Evolutionary conservation across 805 yeast genomes (phyloP).

Genomic region (Tetrapisispora pingtungensis): DNA sequence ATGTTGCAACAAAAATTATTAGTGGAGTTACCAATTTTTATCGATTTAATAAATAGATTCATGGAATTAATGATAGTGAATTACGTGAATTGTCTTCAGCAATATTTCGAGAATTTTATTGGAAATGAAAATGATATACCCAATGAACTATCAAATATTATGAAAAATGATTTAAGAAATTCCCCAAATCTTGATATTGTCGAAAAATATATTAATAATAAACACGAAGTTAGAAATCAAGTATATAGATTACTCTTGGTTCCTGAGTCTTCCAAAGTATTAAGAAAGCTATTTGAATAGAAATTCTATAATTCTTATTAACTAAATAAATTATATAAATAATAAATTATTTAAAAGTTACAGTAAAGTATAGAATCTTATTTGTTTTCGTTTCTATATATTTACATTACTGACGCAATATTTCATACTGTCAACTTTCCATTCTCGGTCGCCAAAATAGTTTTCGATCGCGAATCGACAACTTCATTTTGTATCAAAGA

Average conservation of each 20-base stretch:
- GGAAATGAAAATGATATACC: constrained; percentile 17
- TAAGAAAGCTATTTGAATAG: background rate
- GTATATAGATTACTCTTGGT: background rate
- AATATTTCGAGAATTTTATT: constrained; percentile 26
- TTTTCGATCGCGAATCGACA: no score
- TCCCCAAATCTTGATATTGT: constrained; percentile 1
- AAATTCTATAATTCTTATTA: background rate
- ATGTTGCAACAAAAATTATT: constrained; percentile 21
- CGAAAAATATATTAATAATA: background rate
- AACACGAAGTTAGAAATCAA: background rate
- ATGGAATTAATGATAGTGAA: constrained; percentile 14
- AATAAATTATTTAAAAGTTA: background rate
- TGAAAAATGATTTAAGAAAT: background rate
- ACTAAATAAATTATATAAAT: background rate
- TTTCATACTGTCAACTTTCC: no score
- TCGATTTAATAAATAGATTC: constrained; percentile 9
- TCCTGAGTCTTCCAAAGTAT: background rate
- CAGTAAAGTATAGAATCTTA: no score
- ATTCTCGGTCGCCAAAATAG: no score
- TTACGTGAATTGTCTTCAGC: constrained; percentile 13
- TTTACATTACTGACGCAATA: no score
- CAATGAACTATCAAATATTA: background rate
- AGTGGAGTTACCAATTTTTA: constrained; percentile 26
- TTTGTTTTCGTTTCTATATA: no score
- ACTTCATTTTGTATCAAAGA: no score